Conservation (phyloP, 2,329 filamentous ascomycete species). For the Aquanectria penicillioides region DNA sequence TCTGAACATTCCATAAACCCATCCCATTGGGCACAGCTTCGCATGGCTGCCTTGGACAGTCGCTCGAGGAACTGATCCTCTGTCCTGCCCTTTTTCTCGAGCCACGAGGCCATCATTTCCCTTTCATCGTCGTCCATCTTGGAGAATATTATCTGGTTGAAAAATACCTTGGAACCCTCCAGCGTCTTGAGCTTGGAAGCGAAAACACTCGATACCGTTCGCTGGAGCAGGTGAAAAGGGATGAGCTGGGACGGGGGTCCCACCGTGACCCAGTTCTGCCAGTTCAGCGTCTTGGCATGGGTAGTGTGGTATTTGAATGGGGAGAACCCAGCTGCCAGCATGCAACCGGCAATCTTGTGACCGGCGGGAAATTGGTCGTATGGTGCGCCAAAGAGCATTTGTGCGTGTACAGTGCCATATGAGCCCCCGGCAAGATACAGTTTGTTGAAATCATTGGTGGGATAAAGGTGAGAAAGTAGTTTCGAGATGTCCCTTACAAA, state of each 20-base stretch:
- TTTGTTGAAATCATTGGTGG: conserved; percentile 16
- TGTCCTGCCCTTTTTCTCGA: neutral
- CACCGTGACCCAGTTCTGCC: conserved; percentile 32
- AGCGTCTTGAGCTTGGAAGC: conserved; percentile 21
- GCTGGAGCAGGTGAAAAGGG: conserved; percentile 29
- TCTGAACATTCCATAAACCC: conserved; percentile 38
- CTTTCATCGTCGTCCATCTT: neutral
- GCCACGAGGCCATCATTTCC: neutral
- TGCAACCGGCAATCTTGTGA: conserved; percentile 27
- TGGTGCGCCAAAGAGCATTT: conserved; percentile 36
- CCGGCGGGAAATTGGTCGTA: conserved; percentile 32
- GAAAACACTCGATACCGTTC: conserved; percentile 17
- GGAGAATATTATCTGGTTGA: neutral
- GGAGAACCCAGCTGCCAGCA: conserved; percentile 31
- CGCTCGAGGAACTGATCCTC: conserved; percentile 18
- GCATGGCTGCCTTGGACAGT: conserved; percentile 23
- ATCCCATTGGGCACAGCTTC: conserved; percentile 31
- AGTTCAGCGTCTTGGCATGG: conserved; percentile 28
- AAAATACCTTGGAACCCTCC: neutral
- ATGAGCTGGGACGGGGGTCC: conserved; percentile 24
- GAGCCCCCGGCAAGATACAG: conserved; percentile 34
- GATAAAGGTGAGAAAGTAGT: conserved; percentile 30
- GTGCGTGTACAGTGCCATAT: conserved; percentile 35
- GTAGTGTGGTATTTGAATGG: conserved; percentile 28
- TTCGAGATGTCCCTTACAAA: conserved; percentile 25